A percentile compares a stretch with the other conserved stretches of the same genome.
Evolutionary conservation across 257 asterid species (phyloP).

Genomic region (Mitragyna speciosa): DNA sequence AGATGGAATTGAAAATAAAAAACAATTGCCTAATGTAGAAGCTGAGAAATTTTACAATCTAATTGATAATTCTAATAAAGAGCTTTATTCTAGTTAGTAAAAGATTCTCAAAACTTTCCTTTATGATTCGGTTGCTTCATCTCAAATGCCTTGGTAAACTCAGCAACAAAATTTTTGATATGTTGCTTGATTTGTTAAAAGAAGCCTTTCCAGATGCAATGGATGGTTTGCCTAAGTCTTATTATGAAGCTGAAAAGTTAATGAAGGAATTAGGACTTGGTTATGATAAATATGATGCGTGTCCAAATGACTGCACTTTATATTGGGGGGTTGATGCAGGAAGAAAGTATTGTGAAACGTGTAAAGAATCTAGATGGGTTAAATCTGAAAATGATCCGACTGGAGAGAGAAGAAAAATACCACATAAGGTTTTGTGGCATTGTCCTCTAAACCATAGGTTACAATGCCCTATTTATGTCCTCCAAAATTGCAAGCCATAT

Average conservation of each 20-base stretch:
- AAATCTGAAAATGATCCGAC: not conserved
- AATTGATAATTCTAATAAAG: not conserved
- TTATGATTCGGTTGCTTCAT: not conserved
- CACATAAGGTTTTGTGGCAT: not conserved
- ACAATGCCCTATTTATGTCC: no score
- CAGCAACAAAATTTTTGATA: not conserved
- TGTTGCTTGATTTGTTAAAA: not conserved
- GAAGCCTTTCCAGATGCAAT: not conserved
- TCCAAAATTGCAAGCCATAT: not conserved
- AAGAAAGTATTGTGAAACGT: not conserved
- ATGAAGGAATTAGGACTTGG: not conserved
- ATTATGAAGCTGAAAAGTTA: not conserved
- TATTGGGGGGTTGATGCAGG: not conserved
- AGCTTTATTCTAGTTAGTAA: not conserved
- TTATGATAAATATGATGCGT: slow-evolving; percentile 13
- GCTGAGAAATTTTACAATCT: not conserved
- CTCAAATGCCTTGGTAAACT: not conserved
- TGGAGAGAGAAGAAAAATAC: not conserved
- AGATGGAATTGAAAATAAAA: not conserved
- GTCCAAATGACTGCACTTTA: slow-evolving; percentile 7
- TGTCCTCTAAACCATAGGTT: slow-evolving; percentile 6
- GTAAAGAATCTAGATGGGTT: not conserved
- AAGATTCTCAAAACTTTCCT: not conserved
- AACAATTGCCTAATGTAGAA: not conserved
- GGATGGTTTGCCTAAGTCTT: not conserved